Percentiles rank a stretch among this genome's conserved stretches.
Evolutionary conservation across 371 early-diverging fungal genomes (phyloP).

Genomic region (Mucor indicus): DNA sequence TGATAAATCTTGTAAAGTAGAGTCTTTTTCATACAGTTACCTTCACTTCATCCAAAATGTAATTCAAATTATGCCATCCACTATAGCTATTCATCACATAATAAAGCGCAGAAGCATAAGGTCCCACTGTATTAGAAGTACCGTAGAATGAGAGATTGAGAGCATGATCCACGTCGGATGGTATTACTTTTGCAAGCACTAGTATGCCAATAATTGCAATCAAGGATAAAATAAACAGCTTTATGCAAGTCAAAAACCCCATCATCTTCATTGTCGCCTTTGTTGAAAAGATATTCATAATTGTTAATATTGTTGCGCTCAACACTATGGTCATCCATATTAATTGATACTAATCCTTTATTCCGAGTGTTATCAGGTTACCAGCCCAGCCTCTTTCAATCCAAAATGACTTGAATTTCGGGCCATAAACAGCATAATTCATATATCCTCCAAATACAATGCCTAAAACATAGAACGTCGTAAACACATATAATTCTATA

Average conservation of each 20-base stretch:
- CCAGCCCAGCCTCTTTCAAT: conserved; percentile 38
- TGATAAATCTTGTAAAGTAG: not conserved
- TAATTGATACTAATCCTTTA: no score
- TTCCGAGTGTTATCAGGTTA: no score
- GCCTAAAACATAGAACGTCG: conserved; percentile 9
- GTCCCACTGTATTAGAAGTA: conserved; percentile 24
- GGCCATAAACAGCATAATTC: conserved; percentile 40
- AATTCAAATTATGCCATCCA: conserved; percentile 42
- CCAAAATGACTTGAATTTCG: conserved; percentile 26
- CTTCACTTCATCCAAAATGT: conserved; percentile 42
- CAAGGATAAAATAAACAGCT: conserved; percentile 24
- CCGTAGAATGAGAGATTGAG: conserved; percentile 35
- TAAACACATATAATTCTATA: not conserved
- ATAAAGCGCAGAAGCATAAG: conserved; percentile 44
- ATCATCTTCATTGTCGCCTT: conserved; percentile 31
- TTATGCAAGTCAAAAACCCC: conserved; percentile 25
- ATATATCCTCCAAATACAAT: conserved; percentile 43
- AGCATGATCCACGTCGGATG: conserved; percentile 26
- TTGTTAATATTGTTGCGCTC: conserved; percentile 24
- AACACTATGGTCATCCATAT: no score
- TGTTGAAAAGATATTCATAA: conserved; percentile 27
- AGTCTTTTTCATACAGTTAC: not conserved
- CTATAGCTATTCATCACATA: conserved; percentile 44
- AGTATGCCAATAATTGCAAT: conserved; percentile 27
- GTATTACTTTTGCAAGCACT: conserved; percentile 17